Conservation (phyloP, 306 rosid species). For the Echinosophora koreensis region DNA sequence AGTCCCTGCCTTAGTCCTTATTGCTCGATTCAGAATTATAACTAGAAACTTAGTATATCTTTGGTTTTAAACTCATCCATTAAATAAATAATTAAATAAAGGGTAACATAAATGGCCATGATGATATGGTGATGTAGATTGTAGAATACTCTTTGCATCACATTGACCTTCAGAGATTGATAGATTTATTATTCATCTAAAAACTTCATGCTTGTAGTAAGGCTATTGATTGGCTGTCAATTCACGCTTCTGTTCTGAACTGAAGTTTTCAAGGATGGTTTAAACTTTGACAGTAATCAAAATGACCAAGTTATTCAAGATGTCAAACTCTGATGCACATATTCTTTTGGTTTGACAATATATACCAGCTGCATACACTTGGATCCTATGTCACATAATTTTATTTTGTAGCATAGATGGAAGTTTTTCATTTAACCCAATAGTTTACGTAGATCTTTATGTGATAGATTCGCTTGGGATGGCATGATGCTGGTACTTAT, state of each 20-base stretch:
- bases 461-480: constrained; percentile 87
- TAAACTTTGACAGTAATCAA: constrained; percentile 29
- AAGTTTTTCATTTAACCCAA: constrained; percentile 8
- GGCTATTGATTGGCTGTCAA: constrained; percentile 22
- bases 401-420: constrained; percentile 1
- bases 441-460: constrained; percentile 16
- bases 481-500: constrained; percentile 99
- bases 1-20: not conserved
- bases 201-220: constrained; percentile 1
- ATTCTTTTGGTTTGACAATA: constrained; percentile 23
- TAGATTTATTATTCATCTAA: constrained; percentile 17
- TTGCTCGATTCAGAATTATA: constrained; percentile 7
- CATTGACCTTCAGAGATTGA: constrained; percentile 16
- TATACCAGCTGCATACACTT: constrained; percentile 5
- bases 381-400: constrained; percentile 30
- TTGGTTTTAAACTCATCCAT: constrained; percentile 3
- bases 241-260: not conserved
- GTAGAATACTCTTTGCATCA: constrained; percentile 27
- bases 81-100: not conserved
- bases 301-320: not conserved
- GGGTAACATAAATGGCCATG: not conserved
- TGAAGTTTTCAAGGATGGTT: constrained; percentile 10
- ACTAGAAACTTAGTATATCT: constrained; percentile 15
- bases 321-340: constrained; percentile 20
- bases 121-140: not conserved